Base-by-base conservation (phyloP, 345 rosid genomes). In the Atalantia buxifolia region DNA sequence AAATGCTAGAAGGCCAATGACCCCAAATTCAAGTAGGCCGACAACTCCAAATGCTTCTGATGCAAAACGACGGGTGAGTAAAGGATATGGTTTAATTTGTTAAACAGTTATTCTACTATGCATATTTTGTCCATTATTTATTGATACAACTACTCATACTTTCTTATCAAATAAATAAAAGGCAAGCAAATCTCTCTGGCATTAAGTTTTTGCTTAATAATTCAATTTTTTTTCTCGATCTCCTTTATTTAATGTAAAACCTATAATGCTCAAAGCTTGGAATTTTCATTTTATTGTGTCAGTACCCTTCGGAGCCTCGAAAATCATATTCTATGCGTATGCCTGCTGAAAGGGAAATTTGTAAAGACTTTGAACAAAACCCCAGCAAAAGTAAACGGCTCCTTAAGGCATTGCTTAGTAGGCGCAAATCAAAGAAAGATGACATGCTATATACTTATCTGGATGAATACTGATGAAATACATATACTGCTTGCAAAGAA, bases 351-450 rank as follows among this genome's bases (percentile, higher is more conserved):
- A 87, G 85, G 88, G 93, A 89, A 66, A 84, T 75, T 28, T 67
- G 80, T 7, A 89, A 83, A 80, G 94, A 90, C 30, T 28, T 82
- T 16, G 95, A 95, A 64, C 94, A 89, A 12, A 66, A 85, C 69
- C 98, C 91, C 4, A 93, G 98, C 89, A 95, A 93, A 84, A 91
- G 98, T 74, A 95, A 93, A 79, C 91, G 94, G 18, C 89, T 95
- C 21, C 95, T 93, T 71, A 93, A 93, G 86, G 93, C 97, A 22
- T 83, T 95, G 81, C 97, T 95, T 64, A 93, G 98, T 81, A 86
- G 97, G 63, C 98, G 98, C 76, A 95, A 95, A 84, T 88, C 94
- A 2, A 93, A 90, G 92, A 95, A 93, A 80, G 98, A 95, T 59
- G 98, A 93, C 27, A 89, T 86, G 85, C 81, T 93, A 13, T 93